Evolutionary conservation across 805 yeast genomes (phyloP).

Genomic region (Suhomyces kilbournensis): DNA sequence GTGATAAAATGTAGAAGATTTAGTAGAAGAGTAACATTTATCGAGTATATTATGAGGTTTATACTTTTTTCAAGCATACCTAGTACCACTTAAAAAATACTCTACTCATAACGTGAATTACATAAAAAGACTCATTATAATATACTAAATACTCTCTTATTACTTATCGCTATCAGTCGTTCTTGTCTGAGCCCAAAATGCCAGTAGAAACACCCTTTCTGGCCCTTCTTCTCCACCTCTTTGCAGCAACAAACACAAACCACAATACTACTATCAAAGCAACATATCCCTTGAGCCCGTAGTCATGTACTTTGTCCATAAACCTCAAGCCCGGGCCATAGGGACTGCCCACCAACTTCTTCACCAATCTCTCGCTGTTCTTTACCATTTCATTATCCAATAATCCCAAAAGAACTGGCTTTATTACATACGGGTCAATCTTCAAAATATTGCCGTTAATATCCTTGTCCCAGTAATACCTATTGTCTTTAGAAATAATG

Average conservation of each 20-base stretch:
- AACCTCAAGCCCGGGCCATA: conserved; percentile 35
- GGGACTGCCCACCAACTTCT: conserved; percentile 44
- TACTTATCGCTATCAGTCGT: not conserved
- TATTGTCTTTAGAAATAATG: conserved; percentile 46
- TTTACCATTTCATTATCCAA: conserved; percentile 30
- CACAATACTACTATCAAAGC: conserved; percentile 13
- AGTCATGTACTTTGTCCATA: conserved; percentile 43
- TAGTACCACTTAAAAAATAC: no score
- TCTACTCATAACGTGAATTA: no score
- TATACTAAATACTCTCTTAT: no score
- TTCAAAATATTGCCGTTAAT: conserved; percentile 35
- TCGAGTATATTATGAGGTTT: no score
- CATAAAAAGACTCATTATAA: no score
- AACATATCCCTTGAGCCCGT: conserved; percentile 45
- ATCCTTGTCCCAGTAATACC: conserved; percentile 30
- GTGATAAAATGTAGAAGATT: no score
- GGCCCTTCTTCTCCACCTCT: conserved; percentile 1
- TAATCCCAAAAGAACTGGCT: conserved; percentile 37
- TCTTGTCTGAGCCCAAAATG: conserved; percentile 3
- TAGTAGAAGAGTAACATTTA: no score
- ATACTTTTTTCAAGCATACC: no score
- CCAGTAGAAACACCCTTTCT: conserved; percentile 4
- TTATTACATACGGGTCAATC: conserved; percentile 29
- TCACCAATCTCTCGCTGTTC: conserved; percentile 10
- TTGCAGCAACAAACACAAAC: conserved; percentile 2